These are phyloP conservation scores for Periglandula ipomoeae DNA, from an alignment of 2,329 filamentous ascomycete genomes.

Conservation along the genomic window DNA sequence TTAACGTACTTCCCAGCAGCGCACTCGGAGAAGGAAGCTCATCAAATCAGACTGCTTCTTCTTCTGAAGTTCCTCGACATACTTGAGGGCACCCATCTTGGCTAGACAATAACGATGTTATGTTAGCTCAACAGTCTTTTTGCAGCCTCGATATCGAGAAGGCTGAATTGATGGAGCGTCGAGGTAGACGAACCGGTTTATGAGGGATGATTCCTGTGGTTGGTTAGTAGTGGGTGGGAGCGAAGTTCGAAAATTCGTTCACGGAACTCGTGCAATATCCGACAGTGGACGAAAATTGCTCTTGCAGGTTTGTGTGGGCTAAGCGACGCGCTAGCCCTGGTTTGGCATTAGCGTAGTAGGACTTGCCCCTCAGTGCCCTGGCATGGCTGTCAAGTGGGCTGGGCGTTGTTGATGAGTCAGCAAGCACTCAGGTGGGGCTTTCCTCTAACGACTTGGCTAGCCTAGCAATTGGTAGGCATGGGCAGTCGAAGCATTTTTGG, in stretches of 20 bases:
- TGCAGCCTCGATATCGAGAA: neutral
- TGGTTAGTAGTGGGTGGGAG: slow-evolving; percentile 26
- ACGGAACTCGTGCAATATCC: slow-evolving; percentile 12
- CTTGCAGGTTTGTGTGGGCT: slow-evolving; percentile 28
- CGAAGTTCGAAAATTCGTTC: slow-evolving; percentile 23
- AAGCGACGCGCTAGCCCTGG: slow-evolving; percentile 24
- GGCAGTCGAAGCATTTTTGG: no score
- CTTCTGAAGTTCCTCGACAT: slow-evolving; percentile 99
- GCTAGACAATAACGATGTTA: slow-evolving; percentile 24
- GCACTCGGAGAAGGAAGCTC: slow-evolving; percentile 98
- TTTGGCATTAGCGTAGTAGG: slow-evolving; percentile 16
- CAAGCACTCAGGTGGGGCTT: no score
- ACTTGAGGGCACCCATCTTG: slow-evolving; percentile 99
- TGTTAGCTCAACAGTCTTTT: slow-evolving; percentile 3
- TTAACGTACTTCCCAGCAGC: slow-evolving; percentile 98
- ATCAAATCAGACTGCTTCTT: slow-evolving; percentile 99
- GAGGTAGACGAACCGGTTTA: slow-evolving; percentile 26
- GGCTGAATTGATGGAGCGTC: neutral
- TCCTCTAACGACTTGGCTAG: no score
- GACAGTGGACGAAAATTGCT: slow-evolving; percentile 25
- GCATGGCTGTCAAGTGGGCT: slow-evolving; percentile 6
- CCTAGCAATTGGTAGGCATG: no score
- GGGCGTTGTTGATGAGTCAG: slow-evolving; percentile 16
- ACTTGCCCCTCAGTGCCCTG: slow-evolving; percentile 24
- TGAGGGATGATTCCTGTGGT: slow-evolving; percentile 25